phyloP scores from a whole-genome alignment of 2,329 filamentous ascomycete species.

The Ophidiomyces ophidiicola region DNA sequence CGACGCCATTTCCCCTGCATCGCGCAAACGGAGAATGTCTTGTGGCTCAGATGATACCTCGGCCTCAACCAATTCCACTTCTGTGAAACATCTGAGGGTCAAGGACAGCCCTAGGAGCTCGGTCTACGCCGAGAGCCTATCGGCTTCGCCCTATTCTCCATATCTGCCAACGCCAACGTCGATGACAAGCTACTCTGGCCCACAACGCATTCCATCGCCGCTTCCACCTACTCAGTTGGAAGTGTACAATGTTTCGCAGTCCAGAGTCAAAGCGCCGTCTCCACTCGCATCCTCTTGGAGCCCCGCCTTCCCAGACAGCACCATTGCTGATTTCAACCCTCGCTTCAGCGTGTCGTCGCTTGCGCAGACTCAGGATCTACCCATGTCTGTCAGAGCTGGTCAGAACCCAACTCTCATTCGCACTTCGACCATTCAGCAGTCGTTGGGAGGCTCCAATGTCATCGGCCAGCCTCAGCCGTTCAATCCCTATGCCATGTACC shows the following conservation, averaged over 20 bases:
- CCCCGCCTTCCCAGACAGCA: constrained; percentile 37
- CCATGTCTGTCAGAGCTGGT: constrained; percentile 33
- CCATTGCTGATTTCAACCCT: constrained; percentile 34
- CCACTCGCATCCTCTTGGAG: constrained; percentile 39
- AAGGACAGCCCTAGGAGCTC: constrained; percentile 37
- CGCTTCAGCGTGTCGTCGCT: constrained; percentile 31
- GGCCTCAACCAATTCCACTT: constrained; percentile 38
- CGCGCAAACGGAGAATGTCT: constrained; percentile 48
- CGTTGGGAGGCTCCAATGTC: constrained; percentile 29
- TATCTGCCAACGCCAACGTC: constrained; percentile 40
- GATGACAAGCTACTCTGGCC: constrained; percentile 30
- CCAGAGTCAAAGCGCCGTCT: constrained; percentile 38
- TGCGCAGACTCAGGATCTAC: constrained; percentile 29
- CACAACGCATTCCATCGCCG: constrained; percentile 29
- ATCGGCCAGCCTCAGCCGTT: constrained; percentile 44
- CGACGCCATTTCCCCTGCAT: constrained; percentile 29
- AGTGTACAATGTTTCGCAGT: constrained; percentile 28
- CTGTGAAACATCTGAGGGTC: constrained; percentile 37
- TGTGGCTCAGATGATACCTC: constrained; percentile 38
- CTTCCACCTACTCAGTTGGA: constrained; percentile 34
- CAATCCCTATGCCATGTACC: constrained; percentile 70
- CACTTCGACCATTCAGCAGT: constrained; percentile 52
- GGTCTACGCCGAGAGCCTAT: constrained; percentile 41
- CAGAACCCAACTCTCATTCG: constrained; percentile 52
- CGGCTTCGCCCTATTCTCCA: constrained; percentile 37